phyloP scores from a whole-genome alignment of 129 eudicot species.

The Erigeron canadensis region DNA sequence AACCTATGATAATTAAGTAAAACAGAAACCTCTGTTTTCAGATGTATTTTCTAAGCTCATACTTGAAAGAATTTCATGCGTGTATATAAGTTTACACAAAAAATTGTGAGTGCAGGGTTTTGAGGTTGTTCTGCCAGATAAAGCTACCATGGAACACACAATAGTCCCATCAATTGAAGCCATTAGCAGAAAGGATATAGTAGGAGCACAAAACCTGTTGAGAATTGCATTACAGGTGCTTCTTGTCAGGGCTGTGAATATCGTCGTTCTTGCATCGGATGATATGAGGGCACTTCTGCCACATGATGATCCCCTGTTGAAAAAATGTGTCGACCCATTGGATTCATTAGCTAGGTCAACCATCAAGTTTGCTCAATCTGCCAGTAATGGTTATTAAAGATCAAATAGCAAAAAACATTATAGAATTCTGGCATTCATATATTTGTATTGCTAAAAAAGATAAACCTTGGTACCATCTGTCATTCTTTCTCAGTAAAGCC shows the following conservation, averaged over 20 bases:
- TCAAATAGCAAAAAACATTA: slow-evolving; percentile 9
- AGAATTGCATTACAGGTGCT: slow-evolving; percentile 70
- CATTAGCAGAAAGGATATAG: slow-evolving; percentile 50
- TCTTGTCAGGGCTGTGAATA: slow-evolving; percentile 61
- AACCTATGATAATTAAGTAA: not conserved
- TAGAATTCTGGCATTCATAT: slow-evolving; percentile 3
- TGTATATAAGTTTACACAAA: not conserved
- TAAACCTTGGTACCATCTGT: not conserved
- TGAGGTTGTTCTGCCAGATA: slow-evolving; percentile 71
- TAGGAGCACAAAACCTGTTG: slow-evolving; percentile 72
- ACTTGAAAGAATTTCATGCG: not conserved
- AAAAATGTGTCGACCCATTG: slow-evolving; percentile 70
- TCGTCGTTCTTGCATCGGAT: slow-evolving; percentile 60
- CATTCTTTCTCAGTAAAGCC: slow-evolving; percentile 10
- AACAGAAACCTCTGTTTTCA: not conserved
- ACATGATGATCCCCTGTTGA: slow-evolving; percentile 62
- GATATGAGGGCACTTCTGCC: slow-evolving; percentile 53
- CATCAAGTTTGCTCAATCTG: slow-evolving; percentile 42
- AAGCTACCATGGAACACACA: slow-evolving; percentile 71
- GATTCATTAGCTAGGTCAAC: slow-evolving; percentile 72
- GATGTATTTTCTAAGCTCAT: not conserved
- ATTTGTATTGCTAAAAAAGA: not conserved
- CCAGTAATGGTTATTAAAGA: slow-evolving; percentile 10
- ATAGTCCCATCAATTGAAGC: slow-evolving; percentile 69
- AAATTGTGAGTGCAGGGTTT: slow-evolving; percentile 53